Base-by-base conservation (phyloP, 73 alveolate genomes). In the Symbiodinium natans region DNA sequence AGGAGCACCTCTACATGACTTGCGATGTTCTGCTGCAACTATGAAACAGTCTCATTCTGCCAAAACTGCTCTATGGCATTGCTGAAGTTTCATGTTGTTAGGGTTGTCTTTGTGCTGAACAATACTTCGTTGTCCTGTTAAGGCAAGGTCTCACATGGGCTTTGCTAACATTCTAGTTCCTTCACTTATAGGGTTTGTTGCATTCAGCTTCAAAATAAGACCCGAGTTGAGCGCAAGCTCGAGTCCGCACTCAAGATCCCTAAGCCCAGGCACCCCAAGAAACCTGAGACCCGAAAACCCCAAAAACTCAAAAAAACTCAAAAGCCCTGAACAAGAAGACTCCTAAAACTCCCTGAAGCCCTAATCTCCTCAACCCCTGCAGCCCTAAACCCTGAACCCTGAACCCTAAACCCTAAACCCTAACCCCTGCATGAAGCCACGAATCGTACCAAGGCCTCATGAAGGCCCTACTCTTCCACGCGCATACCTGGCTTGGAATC, bases 401-500 rank as follows among this genome's bases (percentile, higher is more conserved):
- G 19, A 48, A 48, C 63, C 63, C 63, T 2, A 48, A 48, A 48
- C 63, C 63, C 63, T 48, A 48, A 1, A 1, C 63, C 63, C 63
- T 8, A 43, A 43, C 56, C 56, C 15, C 63, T 23, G 27, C 68
- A 5, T 8, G 11, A 43, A 43, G 11, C 5, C 5, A 43, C 56
- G 11, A 43, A 43, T 11, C 68, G 0, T 52, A 1, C n/a, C 82
- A 8, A 89, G 96, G 96, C 46, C 42, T 89, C 77, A 38, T 89
- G 77, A 89, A 89, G 82, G 96, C 96, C 29, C 33, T 89, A 54
- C 96, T 89, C 10, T 63, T 89, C 75, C 96, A 89, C 23, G 84
- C 84, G n/a, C 96, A 68, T 74, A 71, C 48, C 25, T 89, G 96
- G 96, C 52, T 89, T 5, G 96, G 96, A n/a, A 68, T 89, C 48